phyloP scores from a whole-genome alignment of 2,329 filamentous ascomycete genomes.

The Trichoderma breve region DNA sequence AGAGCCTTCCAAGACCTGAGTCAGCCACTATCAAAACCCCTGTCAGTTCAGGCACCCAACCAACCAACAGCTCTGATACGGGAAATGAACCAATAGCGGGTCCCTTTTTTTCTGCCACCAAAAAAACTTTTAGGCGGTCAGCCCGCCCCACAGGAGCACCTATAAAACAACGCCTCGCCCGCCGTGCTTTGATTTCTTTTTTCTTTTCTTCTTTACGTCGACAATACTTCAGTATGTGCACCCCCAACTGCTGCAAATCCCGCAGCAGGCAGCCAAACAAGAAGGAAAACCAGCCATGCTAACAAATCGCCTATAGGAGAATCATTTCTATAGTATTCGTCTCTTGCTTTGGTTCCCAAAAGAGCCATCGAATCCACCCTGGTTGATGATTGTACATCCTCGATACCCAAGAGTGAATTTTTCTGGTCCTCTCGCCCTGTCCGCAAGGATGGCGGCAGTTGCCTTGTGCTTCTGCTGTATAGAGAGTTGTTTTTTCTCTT shows the following conservation, averaged over 20 bases:
- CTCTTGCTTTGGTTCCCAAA: constrained; percentile 87
- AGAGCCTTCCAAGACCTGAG: neutral
- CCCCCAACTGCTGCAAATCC: constrained; percentile 31
- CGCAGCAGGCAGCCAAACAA: neutral
- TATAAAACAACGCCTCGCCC: constrained; percentile 35
- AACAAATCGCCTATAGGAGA: constrained; percentile 53
- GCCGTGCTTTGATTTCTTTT: constrained; percentile 35
- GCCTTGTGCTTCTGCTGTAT: constrained; percentile 54
- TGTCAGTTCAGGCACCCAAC: neutral
- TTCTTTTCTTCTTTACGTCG: constrained; percentile 58
- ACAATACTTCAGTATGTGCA: constrained; percentile 58
- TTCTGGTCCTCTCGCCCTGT: constrained; percentile 57
- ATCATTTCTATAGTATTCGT: constrained; percentile 99
- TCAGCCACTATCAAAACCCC: neutral
- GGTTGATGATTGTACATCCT: constrained; percentile 90
- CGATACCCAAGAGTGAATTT: constrained; percentile 84
- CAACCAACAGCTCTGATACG: neutral
- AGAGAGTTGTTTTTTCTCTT: constrained; percentile 66
- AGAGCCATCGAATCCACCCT: constrained; percentile 92
- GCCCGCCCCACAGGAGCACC: neutral
- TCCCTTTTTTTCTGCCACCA: constrained; percentile 23
- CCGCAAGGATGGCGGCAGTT: constrained; percentile 59
- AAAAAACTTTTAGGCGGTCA: constrained; percentile 26
- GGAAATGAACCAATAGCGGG: neutral
- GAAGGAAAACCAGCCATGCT: constrained; percentile 18